These are phyloP conservation scores for Fonsecaea multimorphosa DNA, from an alignment of 2,329 filamentous ascomycete species.

Conservation along the genomic window DNA sequence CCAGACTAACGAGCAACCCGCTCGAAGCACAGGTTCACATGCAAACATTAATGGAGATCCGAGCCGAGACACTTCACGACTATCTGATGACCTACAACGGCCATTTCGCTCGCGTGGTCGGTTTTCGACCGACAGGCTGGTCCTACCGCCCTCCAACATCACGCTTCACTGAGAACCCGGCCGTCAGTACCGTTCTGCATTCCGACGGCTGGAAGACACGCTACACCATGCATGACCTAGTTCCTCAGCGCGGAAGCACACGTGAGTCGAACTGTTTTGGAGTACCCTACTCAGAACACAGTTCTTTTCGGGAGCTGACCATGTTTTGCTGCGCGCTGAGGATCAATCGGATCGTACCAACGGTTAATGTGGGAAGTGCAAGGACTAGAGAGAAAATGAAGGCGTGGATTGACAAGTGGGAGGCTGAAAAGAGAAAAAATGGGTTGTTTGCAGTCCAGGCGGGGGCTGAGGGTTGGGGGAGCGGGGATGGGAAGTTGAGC, in stretches of 20 bases:
- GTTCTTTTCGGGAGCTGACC: slow-evolving; percentile 89
- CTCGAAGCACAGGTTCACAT: slow-evolving; percentile 93
- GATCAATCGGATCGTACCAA: slow-evolving; percentile 90
- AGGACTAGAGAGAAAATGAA: slow-evolving; percentile 71
- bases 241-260: slow-evolving; percentile 82
- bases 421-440: slow-evolving; percentile 66
- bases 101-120: slow-evolving; percentile 84
- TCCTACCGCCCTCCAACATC: slow-evolving; percentile 78
- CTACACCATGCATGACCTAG: slow-evolving; percentile 74
- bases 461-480: slow-evolving; percentile 40
- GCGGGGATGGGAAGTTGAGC: slow-evolving; percentile 35
- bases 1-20: slow-evolving; percentile 79
- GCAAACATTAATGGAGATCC: slow-evolving; percentile 94
- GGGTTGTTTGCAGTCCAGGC: slow-evolving; percentile 60
- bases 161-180: slow-evolving; percentile 66
- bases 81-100: slow-evolving; percentile 82
- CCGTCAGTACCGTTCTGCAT: slow-evolving; percentile 69
- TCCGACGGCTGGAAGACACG: slow-evolving; percentile 75
- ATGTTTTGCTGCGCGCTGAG: slow-evolving; percentile 88
- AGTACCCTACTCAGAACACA: slow-evolving; percentile 95
- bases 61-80: slow-evolving; percentile 85
- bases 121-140: slow-evolving; percentile 93
- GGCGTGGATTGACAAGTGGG: slow-evolving; percentile 69
- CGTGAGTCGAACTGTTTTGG: slow-evolving; percentile 85
- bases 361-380: slow-evolving; percentile 79